phyloP scores from a whole-genome alignment of 495 filamentous ascomycete species.

The Barbatosphaeria neglecta region DNA sequence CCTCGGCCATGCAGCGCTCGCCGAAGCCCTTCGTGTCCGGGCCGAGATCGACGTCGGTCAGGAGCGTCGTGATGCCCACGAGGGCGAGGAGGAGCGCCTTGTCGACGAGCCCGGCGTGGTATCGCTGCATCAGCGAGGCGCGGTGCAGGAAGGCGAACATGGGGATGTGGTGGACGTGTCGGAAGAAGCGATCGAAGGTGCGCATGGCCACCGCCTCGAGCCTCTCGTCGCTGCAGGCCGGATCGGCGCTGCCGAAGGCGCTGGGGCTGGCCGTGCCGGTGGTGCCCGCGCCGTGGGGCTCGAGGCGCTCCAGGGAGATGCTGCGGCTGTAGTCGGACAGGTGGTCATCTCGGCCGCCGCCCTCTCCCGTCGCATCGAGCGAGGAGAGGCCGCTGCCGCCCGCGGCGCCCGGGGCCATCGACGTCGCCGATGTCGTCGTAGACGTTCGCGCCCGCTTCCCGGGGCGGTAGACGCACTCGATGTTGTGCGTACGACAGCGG shows the following conservation, averaged over 20 bases:
- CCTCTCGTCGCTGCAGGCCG: constrained; percentile 7
- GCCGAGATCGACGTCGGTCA: constrained; percentile 33
- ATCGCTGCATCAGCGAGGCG: constrained; percentile 39
- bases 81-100: constrained; percentile 32
- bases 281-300: constrained; percentile 5
- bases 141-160: constrained; percentile 39
- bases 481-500: constrained; percentile 30
- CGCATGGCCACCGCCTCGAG: constrained; percentile 28
- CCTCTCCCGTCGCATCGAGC: constrained; percentile 2
- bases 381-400: constrained; percentile 6
- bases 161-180: constrained; percentile 37
- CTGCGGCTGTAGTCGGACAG: background rate
- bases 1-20: constrained; percentile 34
- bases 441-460: constrained; percentile 31
- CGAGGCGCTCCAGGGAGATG: constrained; percentile 4
- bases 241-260: background rate
- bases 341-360: background rate
- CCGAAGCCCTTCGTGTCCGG: constrained; percentile 30
- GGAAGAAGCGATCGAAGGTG: constrained; percentile 37
- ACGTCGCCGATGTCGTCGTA: constrained; percentile 8
- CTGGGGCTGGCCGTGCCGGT: background rate
- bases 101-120: constrained; percentile 37
- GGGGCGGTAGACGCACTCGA: constrained; percentile 38
- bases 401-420: background rate
- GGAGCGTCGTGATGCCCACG: constrained; percentile 33